phyloP scores from a whole-genome alignment of 176 grass and related monocot genomes.

The Cymbopogon citratus region DNA sequence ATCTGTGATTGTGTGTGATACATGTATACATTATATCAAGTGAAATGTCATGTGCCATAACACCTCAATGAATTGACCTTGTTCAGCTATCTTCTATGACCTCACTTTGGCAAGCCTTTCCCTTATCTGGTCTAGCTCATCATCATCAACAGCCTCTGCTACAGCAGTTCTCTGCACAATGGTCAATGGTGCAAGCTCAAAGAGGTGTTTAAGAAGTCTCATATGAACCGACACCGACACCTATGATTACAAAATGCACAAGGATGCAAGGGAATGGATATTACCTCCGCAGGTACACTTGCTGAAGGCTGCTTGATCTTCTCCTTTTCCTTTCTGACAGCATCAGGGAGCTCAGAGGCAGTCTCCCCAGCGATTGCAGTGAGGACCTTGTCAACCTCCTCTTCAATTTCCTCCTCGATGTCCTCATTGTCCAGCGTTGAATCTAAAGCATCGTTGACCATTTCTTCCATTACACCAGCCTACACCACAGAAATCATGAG shows the following conservation, averaged over 20 bases:
- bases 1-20: not conserved
- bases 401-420: conserved; percentile 87
- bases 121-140: conserved; percentile 67
- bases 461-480: conserved; percentile 91
- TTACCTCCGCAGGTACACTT: conserved; percentile 10
- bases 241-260: not conserved
- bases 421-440: conserved; percentile 82
- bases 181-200: not conserved
- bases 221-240: not conserved
- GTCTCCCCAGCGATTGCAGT: conserved; percentile 68
- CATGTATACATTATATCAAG: not conserved
- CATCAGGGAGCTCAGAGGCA: conserved; percentile 66
- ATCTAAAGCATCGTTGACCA: conserved; percentile 85
- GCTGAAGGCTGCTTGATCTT: conserved; percentile 59
- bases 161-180: conserved; percentile 33
- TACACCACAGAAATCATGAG: conserved; percentile 2
- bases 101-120: conserved; percentile 79
- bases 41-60: not conserved
- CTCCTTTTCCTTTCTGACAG: conserved; percentile 43
- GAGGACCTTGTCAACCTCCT: conserved; percentile 90
- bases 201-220: not conserved
- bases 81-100: conserved; percentile 32
- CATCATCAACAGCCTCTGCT: conserved; percentile 49
- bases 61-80: not conserved
- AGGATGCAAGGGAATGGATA: not conserved